Base-by-base conservation (phyloP, 2,329 filamentous ascomycete genomes). In the Fusarium sp. region DNA sequence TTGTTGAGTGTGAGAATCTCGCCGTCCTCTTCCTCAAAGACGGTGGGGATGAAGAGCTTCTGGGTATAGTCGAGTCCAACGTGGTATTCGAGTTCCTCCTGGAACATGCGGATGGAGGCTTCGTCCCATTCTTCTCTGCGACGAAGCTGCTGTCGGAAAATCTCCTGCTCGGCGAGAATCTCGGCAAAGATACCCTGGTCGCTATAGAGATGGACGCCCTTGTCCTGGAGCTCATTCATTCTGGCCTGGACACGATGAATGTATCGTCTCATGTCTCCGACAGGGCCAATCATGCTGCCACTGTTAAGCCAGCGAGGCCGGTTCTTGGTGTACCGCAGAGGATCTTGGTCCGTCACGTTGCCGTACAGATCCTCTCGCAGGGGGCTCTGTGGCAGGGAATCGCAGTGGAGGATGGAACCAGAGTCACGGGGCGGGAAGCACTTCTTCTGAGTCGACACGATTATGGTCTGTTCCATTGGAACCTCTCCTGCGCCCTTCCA, bases 151-250 rank as follows among this genome's bases (percentile, higher is more conserved):
- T 55, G 59, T 5, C 76, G 70, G 66, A 67, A 78, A 0, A 78
- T 57, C 36, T 78, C 74, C 33, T 75, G 76, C 69, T 80, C 78
- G 0, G 75, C 78, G 10, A 79, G 76, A 0, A 81, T 70, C 14
- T 80, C 75, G 0, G 63, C 79, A 20, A 80, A 74, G 8, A 80
- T 44, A 8, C 75, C 78, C 29, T 81, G 80, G 12, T 81, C 79
- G 29, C 75, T 77, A 31, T 69, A 72, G 0, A 80, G 42, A 0
- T 67, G 16, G 1, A 35, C 53, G 0, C 72, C 66, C 0, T 64
- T 62, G 1, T 59, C 59, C 6, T 66, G 35, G 0, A 59, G 67
- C 11, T 63, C 64, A 2, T 75, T 64, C 62, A 81, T 75, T 6
- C 69, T 69, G 9, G 75, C 72, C 4, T 73, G 59, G 4, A 66